Evolutionary conservation across 371 early-diverging fungal species (phyloP).

Genomic region (Lichtheimia ornata): DNA sequence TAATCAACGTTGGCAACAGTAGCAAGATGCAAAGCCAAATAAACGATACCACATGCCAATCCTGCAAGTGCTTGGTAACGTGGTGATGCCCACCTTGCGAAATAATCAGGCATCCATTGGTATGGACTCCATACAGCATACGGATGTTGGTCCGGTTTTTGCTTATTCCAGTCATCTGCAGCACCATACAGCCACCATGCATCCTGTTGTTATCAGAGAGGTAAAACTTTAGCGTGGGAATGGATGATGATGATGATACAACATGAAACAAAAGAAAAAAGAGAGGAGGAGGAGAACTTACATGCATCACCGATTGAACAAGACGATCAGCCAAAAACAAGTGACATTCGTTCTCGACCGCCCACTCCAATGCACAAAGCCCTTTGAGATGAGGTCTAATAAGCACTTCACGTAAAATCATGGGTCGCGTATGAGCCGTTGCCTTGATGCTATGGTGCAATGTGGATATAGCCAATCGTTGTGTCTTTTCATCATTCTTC

Average conservation of each 20-base stretch:
- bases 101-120: slow-evolving; percentile 14
- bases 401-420: slow-evolving; percentile 33
- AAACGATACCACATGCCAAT: slow-evolving; percentile 24
- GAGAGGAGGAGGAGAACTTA: slow-evolving; percentile 6
- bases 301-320: slow-evolving; percentile 32
- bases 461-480: slow-evolving; percentile 34
- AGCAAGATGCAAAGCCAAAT: slow-evolving; percentile 35
- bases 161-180: slow-evolving; percentile 17
- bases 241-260: neutral
- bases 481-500: slow-evolving; percentile 5
- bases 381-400: slow-evolving; percentile 6
- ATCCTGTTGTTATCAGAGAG: slow-evolving; percentile 16
- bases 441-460: slow-evolving; percentile 29
- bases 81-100: slow-evolving; percentile 41
- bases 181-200: slow-evolving; percentile 39
- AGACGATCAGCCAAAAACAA: slow-evolving; percentile 31
- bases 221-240: neutral
- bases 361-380: slow-evolving; percentile 37
- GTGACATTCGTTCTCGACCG: slow-evolving; percentile 39
- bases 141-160: no score
- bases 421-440: slow-evolving; percentile 12
- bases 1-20: slow-evolving; percentile 37
- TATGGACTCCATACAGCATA: no score
- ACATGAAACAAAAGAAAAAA: neutral
- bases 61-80: slow-evolving; percentile 37